phyloP scores from a whole-genome alignment of 1,139 yeast genomes.

The Yarrowia galli region DNA sequence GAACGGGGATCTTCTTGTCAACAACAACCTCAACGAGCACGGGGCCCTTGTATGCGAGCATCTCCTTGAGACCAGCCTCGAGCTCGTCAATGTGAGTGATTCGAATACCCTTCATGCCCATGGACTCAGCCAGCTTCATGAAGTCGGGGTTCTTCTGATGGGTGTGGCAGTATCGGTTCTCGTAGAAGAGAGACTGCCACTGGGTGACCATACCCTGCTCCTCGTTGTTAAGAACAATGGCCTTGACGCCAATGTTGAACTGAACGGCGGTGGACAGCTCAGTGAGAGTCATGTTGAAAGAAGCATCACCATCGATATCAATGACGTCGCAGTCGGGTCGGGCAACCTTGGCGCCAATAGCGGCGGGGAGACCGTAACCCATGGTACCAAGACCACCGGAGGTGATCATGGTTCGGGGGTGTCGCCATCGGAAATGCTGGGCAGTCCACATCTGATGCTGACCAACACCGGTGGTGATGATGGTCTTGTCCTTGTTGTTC shows the following conservation, averaged over 20 bases:
- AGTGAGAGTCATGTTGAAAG: slow-evolving; percentile 94
- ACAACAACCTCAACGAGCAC: slow-evolving; percentile 88
- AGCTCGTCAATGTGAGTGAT: slow-evolving; percentile 72
- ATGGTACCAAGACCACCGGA: slow-evolving; percentile 99
- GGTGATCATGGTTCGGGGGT: slow-evolving; percentile 91
- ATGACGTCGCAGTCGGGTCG: slow-evolving; percentile 93
- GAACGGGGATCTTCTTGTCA: slow-evolving; percentile 95
- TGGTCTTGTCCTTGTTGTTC: slow-evolving; percentile 69
- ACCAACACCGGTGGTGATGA: slow-evolving; percentile 97
- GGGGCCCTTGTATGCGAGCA: slow-evolving; percentile 81
- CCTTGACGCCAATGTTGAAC: slow-evolving; percentile 88
- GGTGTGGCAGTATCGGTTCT: slow-evolving; percentile 94
- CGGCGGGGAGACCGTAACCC: slow-evolving; percentile 98
- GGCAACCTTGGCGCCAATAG: slow-evolving; percentile 97
- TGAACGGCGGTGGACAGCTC: slow-evolving; percentile 95
- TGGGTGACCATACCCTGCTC: slow-evolving; percentile 99
- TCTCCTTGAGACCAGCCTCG: slow-evolving; percentile 67
- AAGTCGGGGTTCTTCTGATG: slow-evolving; percentile 95
- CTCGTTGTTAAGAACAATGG: slow-evolving; percentile 89
- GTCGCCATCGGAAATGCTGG: slow-evolving; percentile 91
- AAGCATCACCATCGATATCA: slow-evolving; percentile 98
- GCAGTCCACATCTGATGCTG: slow-evolving; percentile 99
- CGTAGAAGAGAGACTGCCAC: slow-evolving; percentile 97
- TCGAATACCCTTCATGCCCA: slow-evolving; percentile 88
- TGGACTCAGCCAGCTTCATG: slow-evolving; percentile 89